Conservation (phyloP, 768 basidiomycete species). For the Russula lepida region DNA sequence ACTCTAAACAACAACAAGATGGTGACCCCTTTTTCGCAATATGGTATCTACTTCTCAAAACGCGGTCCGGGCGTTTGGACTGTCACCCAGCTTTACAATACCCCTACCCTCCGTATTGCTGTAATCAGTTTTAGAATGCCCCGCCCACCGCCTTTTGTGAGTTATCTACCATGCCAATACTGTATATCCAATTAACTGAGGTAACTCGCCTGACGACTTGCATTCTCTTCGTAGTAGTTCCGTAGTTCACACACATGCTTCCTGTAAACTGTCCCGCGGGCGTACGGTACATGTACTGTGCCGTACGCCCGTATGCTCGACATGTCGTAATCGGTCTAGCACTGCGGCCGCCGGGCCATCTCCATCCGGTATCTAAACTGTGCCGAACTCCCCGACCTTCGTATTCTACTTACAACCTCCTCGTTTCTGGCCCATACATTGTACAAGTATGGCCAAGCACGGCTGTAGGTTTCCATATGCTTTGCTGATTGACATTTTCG, state of each 20-base stretch:
- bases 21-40: background rate
- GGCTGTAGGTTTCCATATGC: background rate
- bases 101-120: background rate
- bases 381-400: background rate
- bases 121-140: background rate
- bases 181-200: too few species aligned
- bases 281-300: too few species aligned
- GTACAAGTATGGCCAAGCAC: background rate
- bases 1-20: background rate
- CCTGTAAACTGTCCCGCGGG: too few species aligned
- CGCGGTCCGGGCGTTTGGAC: background rate
- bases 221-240: background rate
- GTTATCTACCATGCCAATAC: background rate
- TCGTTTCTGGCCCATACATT: background rate
- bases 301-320: background rate
- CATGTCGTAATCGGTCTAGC: background rate
- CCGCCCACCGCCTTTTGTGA: background rate
- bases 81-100: too few species aligned
- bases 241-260: background rate
- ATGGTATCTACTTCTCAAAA: background rate
- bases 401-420: background rate
- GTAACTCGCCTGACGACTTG: background rate
- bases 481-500: background rate
- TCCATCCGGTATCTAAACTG: background rate
- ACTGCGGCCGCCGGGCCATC: background rate